Conservation (phyloP, 1,284 basidiomycete species). For the Cronartium quercuum region DNA sequence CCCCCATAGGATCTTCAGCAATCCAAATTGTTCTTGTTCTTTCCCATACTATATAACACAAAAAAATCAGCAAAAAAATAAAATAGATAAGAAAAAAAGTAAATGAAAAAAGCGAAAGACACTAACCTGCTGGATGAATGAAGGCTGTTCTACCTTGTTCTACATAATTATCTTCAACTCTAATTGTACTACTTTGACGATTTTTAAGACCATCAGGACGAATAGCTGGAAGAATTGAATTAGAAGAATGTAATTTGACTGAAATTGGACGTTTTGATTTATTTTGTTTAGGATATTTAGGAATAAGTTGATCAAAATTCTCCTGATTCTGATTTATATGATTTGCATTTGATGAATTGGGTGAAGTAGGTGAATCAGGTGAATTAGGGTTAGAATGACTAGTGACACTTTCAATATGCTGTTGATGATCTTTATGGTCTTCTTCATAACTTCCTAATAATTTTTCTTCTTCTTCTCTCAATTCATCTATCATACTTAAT, state of each 20-base stretch:
- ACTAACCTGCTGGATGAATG: constrained; percentile 31
- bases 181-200: neutral
- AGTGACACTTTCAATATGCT: no score
- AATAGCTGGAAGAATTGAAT: no score
- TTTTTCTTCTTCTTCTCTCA: neutral
- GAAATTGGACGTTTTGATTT: no score
- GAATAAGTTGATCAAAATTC: neutral
- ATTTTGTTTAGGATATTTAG: no score
- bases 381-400: no score
- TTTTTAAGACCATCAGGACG: no score
- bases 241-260: no score
- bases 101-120: neutral
- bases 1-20: constrained; percentile 26
- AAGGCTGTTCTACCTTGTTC: constrained; percentile 21
- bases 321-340: neutral
- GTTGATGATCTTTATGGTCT: no score
- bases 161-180: constrained; percentile 6
- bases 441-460: no score
- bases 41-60: constrained; percentile 24
- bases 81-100: neutral
- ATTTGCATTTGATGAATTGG: no score
- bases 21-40: constrained; percentile 26
- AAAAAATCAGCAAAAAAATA: neutral
- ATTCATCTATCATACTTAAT: constrained; percentile 20
- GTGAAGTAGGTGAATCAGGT: no score